These are phyloP conservation scores for Alternaria ethzedia DNA, from an alignment of 2,329 filamentous ascomycete genomes.

Conservation along the genomic window DNA sequence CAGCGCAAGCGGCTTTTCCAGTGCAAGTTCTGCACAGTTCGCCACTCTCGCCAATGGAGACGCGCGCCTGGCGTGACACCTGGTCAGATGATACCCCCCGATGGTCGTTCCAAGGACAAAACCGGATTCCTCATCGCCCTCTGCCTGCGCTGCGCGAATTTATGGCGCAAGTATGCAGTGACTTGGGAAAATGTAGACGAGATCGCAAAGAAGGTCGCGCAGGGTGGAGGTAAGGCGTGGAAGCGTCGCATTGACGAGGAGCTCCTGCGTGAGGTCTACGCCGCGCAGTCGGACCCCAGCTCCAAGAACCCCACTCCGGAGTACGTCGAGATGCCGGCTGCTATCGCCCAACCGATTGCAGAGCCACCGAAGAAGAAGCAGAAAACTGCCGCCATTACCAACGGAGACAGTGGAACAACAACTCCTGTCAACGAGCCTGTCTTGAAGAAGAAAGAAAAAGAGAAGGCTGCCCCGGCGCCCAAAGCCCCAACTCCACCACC, in stretches of 20 bases:
- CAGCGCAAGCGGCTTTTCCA: slow-evolving; percentile 82
- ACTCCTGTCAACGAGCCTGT: slow-evolving; percentile 51
- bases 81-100: slow-evolving; percentile 70
- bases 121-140: slow-evolving; percentile 77
- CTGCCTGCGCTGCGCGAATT: slow-evolving; percentile 85
- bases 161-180: slow-evolving; percentile 96
- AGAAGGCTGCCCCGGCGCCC: slow-evolving; percentile 55
- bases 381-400: slow-evolving; percentile 53
- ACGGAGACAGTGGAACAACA: slow-evolving; percentile 57
- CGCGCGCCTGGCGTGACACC: slow-evolving; percentile 80
- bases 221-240: slow-evolving; percentile 80
- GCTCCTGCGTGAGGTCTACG: slow-evolving; percentile 71
- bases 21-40: slow-evolving; percentile 90
- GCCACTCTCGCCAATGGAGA: slow-evolving; percentile 86
- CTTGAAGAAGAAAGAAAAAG: slow-evolving; percentile 48
- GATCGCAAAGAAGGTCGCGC: slow-evolving; percentile 82
- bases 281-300: slow-evolving; percentile 41
- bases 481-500: slow-evolving; percentile 63
- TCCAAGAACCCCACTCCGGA: slow-evolving; percentile 35
- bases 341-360: slow-evolving; percentile 30
- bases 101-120: slow-evolving; percentile 81
- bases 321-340: slow-evolving; percentile 32
- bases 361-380: slow-evolving; percentile 68
- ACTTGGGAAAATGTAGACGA: slow-evolving; percentile 96
- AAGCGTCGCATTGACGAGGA: slow-evolving; percentile 93